Evolutionary conservation across 768 basidiomycete species (phyloP), one percentile per base, ranked within the genome.

Genomic region (Kwoniella sp.): DNA sequence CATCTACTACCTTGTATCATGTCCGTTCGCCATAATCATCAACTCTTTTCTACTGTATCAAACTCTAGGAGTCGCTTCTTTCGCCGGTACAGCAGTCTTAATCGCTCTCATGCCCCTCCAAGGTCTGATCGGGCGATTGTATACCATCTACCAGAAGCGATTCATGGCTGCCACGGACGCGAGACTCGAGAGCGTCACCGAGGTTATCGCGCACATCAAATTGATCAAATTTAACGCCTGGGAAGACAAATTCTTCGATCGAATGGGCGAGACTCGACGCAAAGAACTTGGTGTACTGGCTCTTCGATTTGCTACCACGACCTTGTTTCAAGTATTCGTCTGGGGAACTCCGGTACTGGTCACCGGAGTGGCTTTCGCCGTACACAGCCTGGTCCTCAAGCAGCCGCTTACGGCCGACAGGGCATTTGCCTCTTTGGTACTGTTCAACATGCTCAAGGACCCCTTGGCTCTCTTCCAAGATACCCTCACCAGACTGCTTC

Each of bases 11-110:
- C 63, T 77, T 15, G 57, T 68, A 13, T 71, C 74, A 3, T 72
- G 71, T 60, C 73, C 76, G 15, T 56, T 74, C 21, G 71, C 71
- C n/a, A 85, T 92, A 65, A 72, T 83, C 47, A 85, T 93, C 67
- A 91, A 90, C 26, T 84, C 88, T 1, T 70, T 86, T 65, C 87
- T 93, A 79, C 79, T 94, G 55, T 93, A 92, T 77, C 84, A 82
- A 55, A 82, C 93, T 22, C 86, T 93, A 52, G 91, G 90, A 82
- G 19, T 67, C 26, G 70, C 72, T 27, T 65, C 74, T 13, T 63
- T 77, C 54, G 77, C 77, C 26, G 74, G 76, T 65, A 73, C 77
- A 17, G 72, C 66, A 2, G 70, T 73, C 17, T 61, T 78, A 5
- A 58, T 79, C 33, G 47, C 72, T 7, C 54, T 78, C 22, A 70